These are phyloP conservation scores for Leptographium galeiforme DNA, from an alignment of 2,329 filamentous ascomycete species.

Conservation along the genomic window DNA sequence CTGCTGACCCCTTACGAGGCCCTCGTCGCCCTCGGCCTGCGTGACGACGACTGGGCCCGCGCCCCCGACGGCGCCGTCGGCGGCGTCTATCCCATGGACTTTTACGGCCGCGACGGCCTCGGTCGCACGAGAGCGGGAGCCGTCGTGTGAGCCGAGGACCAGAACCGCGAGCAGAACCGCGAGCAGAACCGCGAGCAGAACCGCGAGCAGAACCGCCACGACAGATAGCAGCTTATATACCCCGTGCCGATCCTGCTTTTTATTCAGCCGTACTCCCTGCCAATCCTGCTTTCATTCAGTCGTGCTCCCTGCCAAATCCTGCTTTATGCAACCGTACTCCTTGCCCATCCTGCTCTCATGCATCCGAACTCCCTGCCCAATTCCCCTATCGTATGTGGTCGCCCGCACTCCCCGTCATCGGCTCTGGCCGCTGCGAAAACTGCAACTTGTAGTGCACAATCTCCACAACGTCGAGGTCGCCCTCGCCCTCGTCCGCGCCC, in stretches of 20 bases:
- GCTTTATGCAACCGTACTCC: no score
- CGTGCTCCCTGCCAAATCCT: no score
- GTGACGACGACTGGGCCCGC: conserved; percentile 50
- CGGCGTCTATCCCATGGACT: conserved; percentile 92
- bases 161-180: neutral
- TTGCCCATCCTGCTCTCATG: neutral
- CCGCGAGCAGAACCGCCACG: no score
- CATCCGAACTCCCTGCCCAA: no score
- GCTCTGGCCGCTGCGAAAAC: conserved; percentile 75
- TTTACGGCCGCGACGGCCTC: conserved; percentile 83
- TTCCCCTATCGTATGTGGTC: neutral
- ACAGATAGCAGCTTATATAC: no score
- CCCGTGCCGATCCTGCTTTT: no score
- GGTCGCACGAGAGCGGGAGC: conserved; percentile 54
- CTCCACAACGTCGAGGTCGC: conserved; percentile 64
- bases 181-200: neutral
- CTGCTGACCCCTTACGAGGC: conserved; percentile 92
- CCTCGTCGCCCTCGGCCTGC: conserved; percentile 70
- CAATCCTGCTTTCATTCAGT: no score
- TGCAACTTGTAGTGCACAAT: conserved; percentile 77
- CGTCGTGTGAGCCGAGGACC: neutral
- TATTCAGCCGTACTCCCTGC: no score
- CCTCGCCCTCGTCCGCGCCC: conserved; percentile 14
- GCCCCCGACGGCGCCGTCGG: conserved; percentile 38
- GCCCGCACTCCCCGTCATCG: conserved; percentile 40